Conservation (phyloP, 108 stramenopile species). For the Cyclotella baltica region DNA sequence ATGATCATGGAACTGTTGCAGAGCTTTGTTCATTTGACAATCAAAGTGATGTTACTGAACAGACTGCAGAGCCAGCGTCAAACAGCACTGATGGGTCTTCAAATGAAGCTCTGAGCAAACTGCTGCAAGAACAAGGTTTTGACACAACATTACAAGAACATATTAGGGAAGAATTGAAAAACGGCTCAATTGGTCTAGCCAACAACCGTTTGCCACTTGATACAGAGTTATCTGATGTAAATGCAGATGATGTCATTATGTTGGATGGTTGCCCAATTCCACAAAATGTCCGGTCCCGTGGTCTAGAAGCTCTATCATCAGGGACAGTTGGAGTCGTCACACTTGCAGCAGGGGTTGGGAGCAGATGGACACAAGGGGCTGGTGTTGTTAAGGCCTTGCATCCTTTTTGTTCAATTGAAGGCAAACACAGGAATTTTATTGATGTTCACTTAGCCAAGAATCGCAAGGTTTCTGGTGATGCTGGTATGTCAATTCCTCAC, state of each 20-base stretch:
- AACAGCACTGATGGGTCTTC: neutral
- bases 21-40: slow-evolving; percentile 22
- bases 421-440: slow-evolving; percentile 58
- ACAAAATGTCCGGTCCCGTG: slow-evolving; percentile 26
- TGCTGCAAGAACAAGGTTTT: slow-evolving; percentile 61
- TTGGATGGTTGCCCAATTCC: slow-evolving; percentile 40
- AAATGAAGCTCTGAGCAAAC: slow-evolving; percentile 31
- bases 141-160: slow-evolving; percentile 50
- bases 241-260: slow-evolving; percentile 55
- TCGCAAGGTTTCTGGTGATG: slow-evolving; percentile 44
- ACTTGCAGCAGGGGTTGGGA: slow-evolving; percentile 68
- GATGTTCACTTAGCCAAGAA: slow-evolving; percentile 73
- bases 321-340: slow-evolving; percentile 61
- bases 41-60: slow-evolving; percentile 7
- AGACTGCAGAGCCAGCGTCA: neutral
- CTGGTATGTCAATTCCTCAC: slow-evolving; percentile 58
- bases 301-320: slow-evolving; percentile 51
- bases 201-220: slow-evolving; percentile 60
- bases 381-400: slow-evolving; percentile 67
- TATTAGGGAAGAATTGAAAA: slow-evolving; percentile 40
- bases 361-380: slow-evolving; percentile 73
- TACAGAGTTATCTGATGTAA: slow-evolving; percentile 47
- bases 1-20: slow-evolving; percentile 60
- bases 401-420: slow-evolving; percentile 61
- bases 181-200: slow-evolving; percentile 60